A percentile compares a stretch with the other conserved stretches of the same genome.
Conservation (phyloP, 1,284 basidiomycete species). For the Papiliotrema terrestris region DNA sequence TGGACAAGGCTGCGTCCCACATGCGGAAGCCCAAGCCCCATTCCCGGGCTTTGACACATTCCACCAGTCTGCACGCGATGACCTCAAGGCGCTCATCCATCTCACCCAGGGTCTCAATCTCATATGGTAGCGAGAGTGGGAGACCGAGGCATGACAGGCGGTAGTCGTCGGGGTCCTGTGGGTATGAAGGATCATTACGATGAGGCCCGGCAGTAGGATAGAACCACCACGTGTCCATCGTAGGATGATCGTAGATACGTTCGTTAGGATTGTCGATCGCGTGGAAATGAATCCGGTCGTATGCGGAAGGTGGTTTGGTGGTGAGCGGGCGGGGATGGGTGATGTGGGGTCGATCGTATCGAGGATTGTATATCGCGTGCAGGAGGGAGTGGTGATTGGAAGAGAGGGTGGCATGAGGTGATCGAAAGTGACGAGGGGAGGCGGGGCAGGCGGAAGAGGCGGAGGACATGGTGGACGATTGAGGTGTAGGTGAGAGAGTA, state of each 20-base stretch:
- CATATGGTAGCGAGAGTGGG: slow-evolving; percentile 63
- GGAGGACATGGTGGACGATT: slow-evolving; percentile 6
- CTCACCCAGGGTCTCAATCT: slow-evolving; percentile 70
- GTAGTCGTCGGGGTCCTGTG: slow-evolving; percentile 35
- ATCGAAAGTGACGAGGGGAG: background rate
- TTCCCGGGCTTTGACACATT: slow-evolving; percentile 75
- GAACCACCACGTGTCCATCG: slow-evolving; percentile 13
- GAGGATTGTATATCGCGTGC: background rate
- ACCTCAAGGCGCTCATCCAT: slow-evolving; percentile 78
- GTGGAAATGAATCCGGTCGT: background rate
- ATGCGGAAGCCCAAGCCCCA: slow-evolving; percentile 71
- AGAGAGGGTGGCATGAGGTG: background rate
- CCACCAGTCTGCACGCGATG: slow-evolving; percentile 62
- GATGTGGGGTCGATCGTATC: background rate
- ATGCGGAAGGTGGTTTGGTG: background rate
- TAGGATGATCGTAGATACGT: background rate
- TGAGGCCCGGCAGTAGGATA: slow-evolving; percentile 6
- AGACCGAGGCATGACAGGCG: slow-evolving; percentile 42
- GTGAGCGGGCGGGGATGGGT: background rate
- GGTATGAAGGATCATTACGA: background rate
- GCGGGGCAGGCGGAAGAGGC: too few relatives aligned
- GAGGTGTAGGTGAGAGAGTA: slow-evolving; percentile 17
- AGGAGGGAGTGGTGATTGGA: background rate
- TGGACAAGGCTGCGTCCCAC: slow-evolving; percentile 72
- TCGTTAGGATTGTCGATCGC: background rate